Evolutionary conservation across 2,329 filamentous ascomycete species (phyloP), one percentile per base, ranked within the genome.

Genomic region (Blumeria hordei): DNA sequence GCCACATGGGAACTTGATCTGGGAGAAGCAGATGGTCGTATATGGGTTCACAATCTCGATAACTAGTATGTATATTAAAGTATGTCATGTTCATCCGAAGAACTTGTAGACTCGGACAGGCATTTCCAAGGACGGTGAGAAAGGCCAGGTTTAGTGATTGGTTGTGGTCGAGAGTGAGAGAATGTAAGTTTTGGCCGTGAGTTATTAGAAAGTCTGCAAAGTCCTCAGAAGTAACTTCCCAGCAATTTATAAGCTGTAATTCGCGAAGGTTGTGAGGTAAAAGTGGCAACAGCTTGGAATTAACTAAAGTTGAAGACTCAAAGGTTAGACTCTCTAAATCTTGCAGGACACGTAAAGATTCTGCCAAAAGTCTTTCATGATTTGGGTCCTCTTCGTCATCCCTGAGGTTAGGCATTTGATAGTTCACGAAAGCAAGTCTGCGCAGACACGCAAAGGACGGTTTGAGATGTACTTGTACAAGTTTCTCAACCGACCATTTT

Each of bases 41-140:
- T 52, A 80, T 72, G 0, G 88, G 86, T 56, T 86, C 80, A 0
- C 81, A 78, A 62, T 92, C 84, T 52, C 78, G 77, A 59, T 80
- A 78, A 51, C 75, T 76, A 54, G 74, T 71, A 57, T 85, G 78
- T 43, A 80, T 75, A 59, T 81, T 83, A 67, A 80, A 88, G 63
- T 88, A 92, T 12, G 78, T 81, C 54, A 93, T 70, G 60, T 94
- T 85, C 73, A 94, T 81, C 52, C 75, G 76, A 41, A 96, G 71
- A 28, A 76, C 73, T 62, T 81, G 72, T 6, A 96, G 72, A 3
- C 73, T 72, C 0, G 86, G 85, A 63, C 88, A 94, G 1, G 75
- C 73, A 3, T 69, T 66, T 16, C 76, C 78, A 49, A 96, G 68
- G 32, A 74, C 67, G 0, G 78, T 74, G 6, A 92, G 71, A 62